Percentiles rank a stretch among this genome's conserved stretches.
These are phyloP conservation scores for Fusarium sublunatum DNA, from an alignment of 2,329 filamentous ascomycete species.

Conservation along the genomic window DNA sequence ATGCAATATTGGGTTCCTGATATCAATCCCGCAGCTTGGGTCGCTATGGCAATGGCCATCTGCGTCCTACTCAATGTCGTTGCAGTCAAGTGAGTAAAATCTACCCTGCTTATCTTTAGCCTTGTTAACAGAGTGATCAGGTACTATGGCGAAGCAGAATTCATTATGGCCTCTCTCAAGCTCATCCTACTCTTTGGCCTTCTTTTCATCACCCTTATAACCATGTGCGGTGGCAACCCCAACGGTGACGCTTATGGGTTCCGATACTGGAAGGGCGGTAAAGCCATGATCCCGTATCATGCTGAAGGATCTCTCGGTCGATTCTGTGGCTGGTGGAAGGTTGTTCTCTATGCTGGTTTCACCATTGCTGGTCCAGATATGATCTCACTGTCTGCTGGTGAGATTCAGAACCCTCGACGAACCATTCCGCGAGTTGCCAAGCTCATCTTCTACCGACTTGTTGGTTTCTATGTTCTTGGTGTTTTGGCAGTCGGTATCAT, in stretches of 20 bases:
- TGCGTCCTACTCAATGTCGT: slow-evolving; percentile 61
- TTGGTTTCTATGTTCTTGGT: slow-evolving; percentile 76
- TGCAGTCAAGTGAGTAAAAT: slow-evolving; percentile 53
- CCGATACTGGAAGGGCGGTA: slow-evolving; percentile 61
- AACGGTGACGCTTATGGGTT: slow-evolving; percentile 72
- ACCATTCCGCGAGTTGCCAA: slow-evolving; percentile 78
- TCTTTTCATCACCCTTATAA: slow-evolving; percentile 72
- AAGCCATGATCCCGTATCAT: slow-evolving; percentile 51
- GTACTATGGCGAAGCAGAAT: slow-evolving; percentile 58
- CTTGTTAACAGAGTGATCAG: slow-evolving; percentile 25
- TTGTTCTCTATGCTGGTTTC: slow-evolving; percentile 75
- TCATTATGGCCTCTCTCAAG: slow-evolving; percentile 67
- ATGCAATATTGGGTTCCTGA: slow-evolving; percentile 58
- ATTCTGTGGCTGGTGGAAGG: slow-evolving; percentile 67
- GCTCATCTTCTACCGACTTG: slow-evolving; percentile 78
- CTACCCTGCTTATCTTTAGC: background rate
- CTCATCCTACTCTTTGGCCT: slow-evolving; percentile 64
- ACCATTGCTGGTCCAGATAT: slow-evolving; percentile 76
- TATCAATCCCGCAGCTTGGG: slow-evolving; percentile 61
- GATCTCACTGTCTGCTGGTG: slow-evolving; percentile 65
- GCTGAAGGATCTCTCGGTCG: slow-evolving; percentile 64
- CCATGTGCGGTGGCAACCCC: slow-evolving; percentile 76
- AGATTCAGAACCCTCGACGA: slow-evolving; percentile 72
- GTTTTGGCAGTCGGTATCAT: slow-evolving; percentile 67
- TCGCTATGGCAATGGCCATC: slow-evolving; percentile 59